These are phyloP conservation scores for Violaceomyces palustris DNA, from an alignment of 1,284 basidiomycete genomes.

Conservation along the genomic window DNA sequence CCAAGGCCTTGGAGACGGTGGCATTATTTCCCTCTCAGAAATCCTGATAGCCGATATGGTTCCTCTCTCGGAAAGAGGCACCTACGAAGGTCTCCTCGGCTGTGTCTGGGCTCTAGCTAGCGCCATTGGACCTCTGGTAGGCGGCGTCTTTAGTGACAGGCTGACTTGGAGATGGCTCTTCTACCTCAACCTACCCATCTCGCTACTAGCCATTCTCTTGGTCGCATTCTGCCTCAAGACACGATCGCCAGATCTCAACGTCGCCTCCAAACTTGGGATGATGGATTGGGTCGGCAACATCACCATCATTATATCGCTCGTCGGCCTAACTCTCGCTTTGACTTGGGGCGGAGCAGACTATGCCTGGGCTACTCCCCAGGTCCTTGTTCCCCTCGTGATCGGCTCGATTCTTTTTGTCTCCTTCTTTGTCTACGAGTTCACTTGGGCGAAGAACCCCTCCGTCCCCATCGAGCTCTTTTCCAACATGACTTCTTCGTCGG, in stretches of 20 bases:
- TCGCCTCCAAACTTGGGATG: conserved; percentile 8
- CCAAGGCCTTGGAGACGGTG: conserved; percentile 26
- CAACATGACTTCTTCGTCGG: conserved; percentile 11
- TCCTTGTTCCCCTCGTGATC: conserved; percentile 13
- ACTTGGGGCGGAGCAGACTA: conserved; percentile 27
- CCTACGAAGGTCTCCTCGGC: conserved; percentile 36
- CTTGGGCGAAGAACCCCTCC: conserved; percentile 9
- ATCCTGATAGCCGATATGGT: conserved; percentile 33
- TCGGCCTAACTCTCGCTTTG: conserved; percentile 11
- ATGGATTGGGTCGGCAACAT: conserved; percentile 28
- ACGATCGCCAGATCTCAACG: conserved; percentile 12
- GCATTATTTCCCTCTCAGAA: conserved; percentile 25
- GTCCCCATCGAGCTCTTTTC: conserved; percentile 9
- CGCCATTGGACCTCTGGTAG: conserved; percentile 30
- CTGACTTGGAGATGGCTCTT: conserved; percentile 31
- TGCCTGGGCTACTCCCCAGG: conserved; percentile 6
- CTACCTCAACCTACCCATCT: conserved; percentile 31
- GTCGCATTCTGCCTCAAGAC: conserved; percentile 26
- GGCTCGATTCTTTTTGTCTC: conserved; percentile 7
- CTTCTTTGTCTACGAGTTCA: conserved; percentile 20
- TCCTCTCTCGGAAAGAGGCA: conserved; percentile 14
- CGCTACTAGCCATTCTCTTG: conserved; percentile 15
- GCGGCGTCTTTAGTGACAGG: conserved; percentile 17
- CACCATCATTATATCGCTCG: conserved; percentile 8
- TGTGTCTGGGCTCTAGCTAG: conserved; percentile 25